phyloP scores from a whole-genome alignment of 257 asterid species.

The Gentiana straminea region DNA sequence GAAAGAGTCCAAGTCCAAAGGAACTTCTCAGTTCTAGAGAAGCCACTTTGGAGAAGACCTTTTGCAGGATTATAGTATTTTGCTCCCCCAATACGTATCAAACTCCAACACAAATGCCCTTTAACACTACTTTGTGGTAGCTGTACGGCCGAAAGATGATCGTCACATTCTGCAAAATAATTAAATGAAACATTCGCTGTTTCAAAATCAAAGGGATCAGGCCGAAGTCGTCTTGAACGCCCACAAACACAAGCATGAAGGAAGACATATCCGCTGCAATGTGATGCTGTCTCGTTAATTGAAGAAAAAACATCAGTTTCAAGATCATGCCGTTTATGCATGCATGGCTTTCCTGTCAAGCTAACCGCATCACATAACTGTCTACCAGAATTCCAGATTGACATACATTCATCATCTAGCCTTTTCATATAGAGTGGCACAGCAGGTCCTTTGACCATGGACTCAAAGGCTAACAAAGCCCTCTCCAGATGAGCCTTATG shows the following conservation, averaged over 20 bases:
- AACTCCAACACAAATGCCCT: constrained; percentile 63
- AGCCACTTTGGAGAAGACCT: constrained; percentile 93
- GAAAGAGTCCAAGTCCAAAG: constrained; percentile 60
- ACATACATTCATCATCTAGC: constrained; percentile 71
- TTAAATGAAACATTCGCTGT: constrained; percentile 51
- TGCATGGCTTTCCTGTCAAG: constrained; percentile 93
- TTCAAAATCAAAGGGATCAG: constrained; percentile 89
- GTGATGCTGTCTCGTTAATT: constrained; percentile 34
- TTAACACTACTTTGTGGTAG: constrained; percentile 36
- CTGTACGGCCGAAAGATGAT: constrained; percentile 61
- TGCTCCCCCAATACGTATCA: constrained; percentile 82
- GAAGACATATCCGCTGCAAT: constrained; percentile 86
- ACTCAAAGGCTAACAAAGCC: constrained; percentile 46
- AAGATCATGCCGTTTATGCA: constrained; percentile 61
- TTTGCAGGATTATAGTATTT: constrained; percentile 68
- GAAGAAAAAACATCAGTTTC: constrained; percentile 18
- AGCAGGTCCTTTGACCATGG: constrained; percentile 88
- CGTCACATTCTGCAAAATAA: constrained; percentile 71
- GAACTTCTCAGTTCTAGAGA: constrained; percentile 60
- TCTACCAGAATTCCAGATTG: constrained; percentile 82
- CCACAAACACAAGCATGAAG: constrained; percentile 99
- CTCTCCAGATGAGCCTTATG: constrained; percentile 65
- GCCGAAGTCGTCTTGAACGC: constrained; percentile 70
- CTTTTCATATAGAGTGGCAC: constrained; percentile 41
- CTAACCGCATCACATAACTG: constrained; percentile 94